Base-by-base conservation (phyloP, 768 basidiomycete species). In the Galerina marginata region DNA sequence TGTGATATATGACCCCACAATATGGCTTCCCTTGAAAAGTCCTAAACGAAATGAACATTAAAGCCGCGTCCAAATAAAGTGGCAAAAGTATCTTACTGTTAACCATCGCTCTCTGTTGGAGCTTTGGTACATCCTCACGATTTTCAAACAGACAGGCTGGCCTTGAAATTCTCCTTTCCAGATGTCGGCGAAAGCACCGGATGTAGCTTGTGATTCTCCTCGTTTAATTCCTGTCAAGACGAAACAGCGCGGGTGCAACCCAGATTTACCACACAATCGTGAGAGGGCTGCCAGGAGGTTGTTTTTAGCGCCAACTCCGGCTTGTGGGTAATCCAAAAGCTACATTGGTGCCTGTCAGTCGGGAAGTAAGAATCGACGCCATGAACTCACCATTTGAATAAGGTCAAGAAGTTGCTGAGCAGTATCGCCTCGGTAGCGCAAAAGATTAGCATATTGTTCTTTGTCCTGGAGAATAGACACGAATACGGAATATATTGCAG, bases 1-100 rank as follows among this genome's bases (percentile, higher is more conserved):
- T 72, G 69, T 7, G 60, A 62, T 39, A 73, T 54, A 26, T 75
- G 71, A 16, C 71, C 69, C 75, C 74, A 77, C 11, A 69, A 43
- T 12, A 73, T 54, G 6, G 71, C 71, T 58, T 76, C 75, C 55
- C 66, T 63, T n/a, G 67, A 69, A 50, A 71, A 71, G 9, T 59
- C 67, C 74, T 75, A 26, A 25, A 56, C 9, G 6, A 16, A n/a
- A 11, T 9, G 54, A 37, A 44, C 7, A 37, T 42, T 33, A 42
- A 15, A 2, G 16, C 33, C 33, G 29, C 4, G 20, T 15, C 7
- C 47, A 26, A 2, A 9, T 48, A 23, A 40, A 10, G 33, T n/a
- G 39, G 7, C 23, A 58, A 53, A 23, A 46, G 15, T 9, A 33
- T 5, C 48, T 45, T n/a, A 71, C 74, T 70, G 71, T 73, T 20